Conservation (phyloP, 2,329 filamentous ascomycete species). For the Emergomyces orientalis region DNA sequence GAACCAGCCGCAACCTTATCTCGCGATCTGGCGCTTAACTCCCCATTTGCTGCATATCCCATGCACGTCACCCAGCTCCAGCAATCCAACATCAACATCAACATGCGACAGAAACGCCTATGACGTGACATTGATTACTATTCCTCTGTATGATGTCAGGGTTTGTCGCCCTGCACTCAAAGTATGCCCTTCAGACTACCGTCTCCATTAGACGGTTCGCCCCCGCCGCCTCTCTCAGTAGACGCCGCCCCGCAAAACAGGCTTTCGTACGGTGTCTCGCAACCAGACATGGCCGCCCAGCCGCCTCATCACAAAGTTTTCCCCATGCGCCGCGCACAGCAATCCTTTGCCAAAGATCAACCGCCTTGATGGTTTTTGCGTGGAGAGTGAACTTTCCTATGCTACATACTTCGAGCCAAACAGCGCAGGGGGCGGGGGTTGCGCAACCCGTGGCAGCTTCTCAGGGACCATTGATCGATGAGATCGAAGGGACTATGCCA, state of each 20-base stretch:
- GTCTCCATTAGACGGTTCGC: background rate
- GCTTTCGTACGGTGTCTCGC: background rate
- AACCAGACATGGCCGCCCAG: slow-evolving; percentile 1
- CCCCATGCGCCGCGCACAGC: background rate
- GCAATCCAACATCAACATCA: background rate
- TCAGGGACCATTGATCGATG: background rate
- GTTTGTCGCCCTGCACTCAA: background rate
- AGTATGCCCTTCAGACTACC: background rate
- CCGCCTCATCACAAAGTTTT: background rate
- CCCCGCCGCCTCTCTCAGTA: background rate
- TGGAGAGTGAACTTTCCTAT: background rate
- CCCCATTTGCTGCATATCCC: too few species aligned
- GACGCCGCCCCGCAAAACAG: background rate
- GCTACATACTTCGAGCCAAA: background rate
- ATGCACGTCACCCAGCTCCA: background rate
- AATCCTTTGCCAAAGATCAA: background rate
- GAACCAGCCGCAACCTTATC: background rate
- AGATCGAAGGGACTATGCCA: background rate
- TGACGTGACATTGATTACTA: background rate
- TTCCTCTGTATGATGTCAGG: slow-evolving; percentile 2
- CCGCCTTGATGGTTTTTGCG: background rate
- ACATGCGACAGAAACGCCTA: background rate
- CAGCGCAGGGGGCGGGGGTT: background rate
- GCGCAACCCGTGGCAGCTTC: background rate
- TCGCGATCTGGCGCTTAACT: background rate